A percentile compares a stretch with the other conserved stretches of the same genome.
phyloP scores from a whole-genome alignment of 306 rosid species.

The Purshia tridentata region DNA sequence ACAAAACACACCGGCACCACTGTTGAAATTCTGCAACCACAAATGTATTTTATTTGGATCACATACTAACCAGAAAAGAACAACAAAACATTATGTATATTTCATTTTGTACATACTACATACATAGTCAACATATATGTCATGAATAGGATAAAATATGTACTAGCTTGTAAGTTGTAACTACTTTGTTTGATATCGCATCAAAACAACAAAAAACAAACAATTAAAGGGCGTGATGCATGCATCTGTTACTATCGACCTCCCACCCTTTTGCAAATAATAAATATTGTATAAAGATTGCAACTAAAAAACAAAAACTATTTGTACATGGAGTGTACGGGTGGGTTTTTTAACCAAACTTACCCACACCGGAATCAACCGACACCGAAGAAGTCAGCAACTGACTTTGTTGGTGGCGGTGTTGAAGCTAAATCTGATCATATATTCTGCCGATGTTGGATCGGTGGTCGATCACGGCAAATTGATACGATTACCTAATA shows the following conservation, averaged over 20 bases:
- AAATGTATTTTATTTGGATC: conserved; percentile 17
- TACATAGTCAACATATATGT: background rate
- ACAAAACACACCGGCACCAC: conserved; percentile 14
- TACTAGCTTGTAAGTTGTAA: too few species aligned
- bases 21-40: conserved; percentile 21
- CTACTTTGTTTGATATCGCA: background rate
- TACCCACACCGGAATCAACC: too few species aligned
- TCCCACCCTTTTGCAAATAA: background rate
- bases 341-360: too few species aligned
- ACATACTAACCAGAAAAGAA: conserved; percentile 7
- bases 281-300: too few species aligned
- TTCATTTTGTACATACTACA: background rate
- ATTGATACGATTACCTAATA: too few species aligned
- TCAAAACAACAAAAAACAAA: background rate
- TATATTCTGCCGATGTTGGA: too few species aligned
- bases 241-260: background rate
- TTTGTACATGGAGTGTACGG: too few species aligned
- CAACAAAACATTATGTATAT: background rate
- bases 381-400: too few species aligned
- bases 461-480: too few species aligned
- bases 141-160: background rate
- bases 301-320: too few species aligned
- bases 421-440: too few species aligned
- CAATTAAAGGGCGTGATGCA: background rate
- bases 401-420: too few species aligned